Evolutionary conservation across 192 early-diverging fungal genomes (phyloP), one percentile per base, ranked within the genome.

Genomic region (Podila minutissima): DNA sequence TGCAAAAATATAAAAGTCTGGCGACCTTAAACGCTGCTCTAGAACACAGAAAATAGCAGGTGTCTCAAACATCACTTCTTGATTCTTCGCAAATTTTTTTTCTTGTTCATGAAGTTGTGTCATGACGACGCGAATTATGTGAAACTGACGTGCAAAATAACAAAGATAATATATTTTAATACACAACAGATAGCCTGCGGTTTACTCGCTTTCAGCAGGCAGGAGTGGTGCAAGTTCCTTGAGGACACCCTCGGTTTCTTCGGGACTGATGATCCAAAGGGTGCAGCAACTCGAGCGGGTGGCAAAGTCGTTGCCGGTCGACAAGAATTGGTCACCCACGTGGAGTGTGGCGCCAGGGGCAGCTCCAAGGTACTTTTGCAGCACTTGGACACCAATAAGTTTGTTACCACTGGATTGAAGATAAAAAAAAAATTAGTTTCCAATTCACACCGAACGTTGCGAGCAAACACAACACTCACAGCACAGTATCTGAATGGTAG

Each of bases 241-340:
- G 62, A 97, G 79, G 5, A 95, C 89, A 29, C 81, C 83, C 29
- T 91, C 91, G 10, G 95, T 97, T 81, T 97, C 96, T 59, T 91
- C 89, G 1, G 96, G 96, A 66, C 84, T 93, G 58, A 95, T 90
- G 70, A 97, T 95, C 96, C 96, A 97, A 61, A 92, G 87, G 0
- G 96, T 97, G 74, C 91, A 94, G 84, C 95, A 96, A 53, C 92
- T 91, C 1, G 88, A 86, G 26, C 96, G 88, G 0, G 96, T 96
- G 11, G 95, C 90, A 82, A 91, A 88, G 83, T 97, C 96, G 76
- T 97, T 97, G 49, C 96, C 96, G 4, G 96, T 97, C 4, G 92
- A 93, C 72, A 97, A 71, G 66, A 97, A 97, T 90, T 95, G 95
- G 82, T 97, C 96, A 46, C 95, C 95, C 29, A 96, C 93, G 67